phyloP scores from a whole-genome alignment of 192 early-diverging fungal genomes.

The Coemansia sp. region DNA sequence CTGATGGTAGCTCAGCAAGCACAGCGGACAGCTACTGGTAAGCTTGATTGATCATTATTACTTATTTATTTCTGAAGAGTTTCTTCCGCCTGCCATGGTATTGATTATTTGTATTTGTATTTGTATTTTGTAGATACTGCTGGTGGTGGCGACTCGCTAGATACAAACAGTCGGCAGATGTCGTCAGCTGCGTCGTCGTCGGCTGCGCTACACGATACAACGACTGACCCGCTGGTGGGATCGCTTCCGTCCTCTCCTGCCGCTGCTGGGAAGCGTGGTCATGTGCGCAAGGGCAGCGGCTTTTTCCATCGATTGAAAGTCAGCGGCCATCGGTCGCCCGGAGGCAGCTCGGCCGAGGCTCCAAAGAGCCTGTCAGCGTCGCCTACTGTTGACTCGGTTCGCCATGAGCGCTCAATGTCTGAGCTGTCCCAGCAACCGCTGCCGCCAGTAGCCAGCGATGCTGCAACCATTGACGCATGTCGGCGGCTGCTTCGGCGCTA shows the following conservation, averaged over 20 bases:
- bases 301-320: conserved; percentile 40
- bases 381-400: conserved; percentile 13
- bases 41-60: neutral
- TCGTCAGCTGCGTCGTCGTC: conserved; percentile 27
- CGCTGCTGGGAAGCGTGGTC: conserved; percentile 9
- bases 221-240: neutral
- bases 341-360: neutral
- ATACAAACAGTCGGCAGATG: conserved; percentile 16
- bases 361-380: conserved; percentile 16
- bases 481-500: conserved; percentile 45
- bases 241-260: conserved; percentile 11
- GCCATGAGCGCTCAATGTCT: conserved; percentile 41
- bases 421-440: conserved; percentile 15
- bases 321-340: conserved; percentile 5
- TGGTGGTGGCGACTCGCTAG: neutral
- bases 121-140: neutral
- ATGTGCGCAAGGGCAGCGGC: conserved; percentile 51
- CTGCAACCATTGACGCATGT: conserved; percentile 12
- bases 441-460: neutral
- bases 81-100: no score
- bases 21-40: conserved; percentile 16
- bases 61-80: no score
- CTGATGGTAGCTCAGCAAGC: conserved; percentile 51
- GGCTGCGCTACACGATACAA: neutral
- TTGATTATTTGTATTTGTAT: neutral